These are phyloP conservation scores for Rutstroemia sp. DNA, from an alignment of 2,329 filamentous ascomycete genomes.

Conservation along the genomic window DNA sequence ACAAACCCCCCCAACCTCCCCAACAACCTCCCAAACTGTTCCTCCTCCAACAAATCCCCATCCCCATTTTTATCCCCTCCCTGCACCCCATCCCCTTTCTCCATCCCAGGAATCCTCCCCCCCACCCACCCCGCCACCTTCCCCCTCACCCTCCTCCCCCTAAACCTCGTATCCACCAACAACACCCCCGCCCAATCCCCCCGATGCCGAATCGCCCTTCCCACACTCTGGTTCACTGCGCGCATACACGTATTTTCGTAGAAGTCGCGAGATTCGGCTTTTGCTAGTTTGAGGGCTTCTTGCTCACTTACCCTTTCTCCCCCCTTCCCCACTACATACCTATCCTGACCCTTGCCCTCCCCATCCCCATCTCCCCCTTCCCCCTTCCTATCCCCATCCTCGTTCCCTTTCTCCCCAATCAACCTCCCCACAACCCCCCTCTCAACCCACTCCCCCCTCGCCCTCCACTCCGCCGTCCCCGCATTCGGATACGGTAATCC, in stretches of 20 bases:
- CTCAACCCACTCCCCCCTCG: conserved; percentile 82
- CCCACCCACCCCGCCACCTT: conserved; percentile 91
- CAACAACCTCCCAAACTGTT: conserved; percentile 49
- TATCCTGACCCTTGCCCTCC: conserved; percentile 12
- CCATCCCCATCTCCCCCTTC: too few relatives aligned
- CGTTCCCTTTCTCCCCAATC: not conserved
- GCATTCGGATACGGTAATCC: conserved; percentile 91
- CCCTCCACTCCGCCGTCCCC: conserved; percentile 84
- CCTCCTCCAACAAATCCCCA: conserved; percentile 32
- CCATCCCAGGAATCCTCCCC: conserved; percentile 44
- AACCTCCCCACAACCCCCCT: conserved; percentile 35
- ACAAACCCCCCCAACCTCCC: conserved; percentile 51
- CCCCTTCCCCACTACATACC: too few relatives aligned
- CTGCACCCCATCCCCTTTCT: conserved; percentile 27
- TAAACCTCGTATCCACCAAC: conserved; percentile 75
- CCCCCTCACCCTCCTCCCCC: conserved; percentile 59
- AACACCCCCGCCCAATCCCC: conserved; percentile 88
- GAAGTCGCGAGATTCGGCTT: conserved; percentile 63
- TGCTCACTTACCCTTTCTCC: not conserved
- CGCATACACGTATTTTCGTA: conserved; percentile 96
- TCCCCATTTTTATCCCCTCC: conserved; percentile 9
- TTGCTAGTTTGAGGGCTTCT: conserved; percentile 35
- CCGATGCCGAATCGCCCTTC: conserved; percentile 80
- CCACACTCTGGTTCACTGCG: conserved; percentile 94
- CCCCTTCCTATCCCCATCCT: too few relatives aligned